Evolutionary conservation across 257 asterid species (phyloP), one percentile per base, ranked within the genome.

Genomic region (Penstemon eatonii): DNA sequence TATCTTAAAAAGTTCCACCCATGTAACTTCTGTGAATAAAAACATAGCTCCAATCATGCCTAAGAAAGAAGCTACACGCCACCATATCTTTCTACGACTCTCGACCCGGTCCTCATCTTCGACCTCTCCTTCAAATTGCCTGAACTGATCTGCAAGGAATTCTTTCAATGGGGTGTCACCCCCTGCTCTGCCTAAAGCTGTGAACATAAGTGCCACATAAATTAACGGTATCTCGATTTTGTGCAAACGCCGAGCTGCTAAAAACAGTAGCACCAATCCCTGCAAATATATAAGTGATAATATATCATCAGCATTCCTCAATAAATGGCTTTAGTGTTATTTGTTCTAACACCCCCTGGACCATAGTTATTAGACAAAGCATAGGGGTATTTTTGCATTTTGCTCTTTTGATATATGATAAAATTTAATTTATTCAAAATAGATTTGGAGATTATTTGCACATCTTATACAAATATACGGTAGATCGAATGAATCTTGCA

Each of bases 1-100:
- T 11, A 36, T 36, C 56, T 11, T 33, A 13, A n/a, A 47, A 3
- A 47, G 68, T 13, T 47, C 6, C 13, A 49, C 7, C 58, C 68
- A 64, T 33, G 25, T 4, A 63, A 46, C 68, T 5, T 47, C 12
- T n/a, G 37, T 13, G 9, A 37, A 47, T 12, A 64, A 8, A 46
- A 3, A 33, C 0, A 64, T 5, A 11, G 68, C 47, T 36, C 5
- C 57, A 3, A 7, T 1, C 46, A 36, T 3, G 12, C 68, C 68
- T 12, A 64, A 10, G 15, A 64, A 3, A 64, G 6, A 33, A 33
- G 68, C 58, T 0, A 46, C 36, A 33, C 68, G 68, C 68, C 68
- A 64, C 47, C 68, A 64, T 47, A 49, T 3, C 18, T 64, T 64
- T 49, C 68, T 64, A 47, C 58, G 68, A 25, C 46, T 47, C 58